These are phyloP conservation scores for Tuctoria greenei DNA, from an alignment of 176 grass and related monocot species.

Conservation along the genomic window DNA sequence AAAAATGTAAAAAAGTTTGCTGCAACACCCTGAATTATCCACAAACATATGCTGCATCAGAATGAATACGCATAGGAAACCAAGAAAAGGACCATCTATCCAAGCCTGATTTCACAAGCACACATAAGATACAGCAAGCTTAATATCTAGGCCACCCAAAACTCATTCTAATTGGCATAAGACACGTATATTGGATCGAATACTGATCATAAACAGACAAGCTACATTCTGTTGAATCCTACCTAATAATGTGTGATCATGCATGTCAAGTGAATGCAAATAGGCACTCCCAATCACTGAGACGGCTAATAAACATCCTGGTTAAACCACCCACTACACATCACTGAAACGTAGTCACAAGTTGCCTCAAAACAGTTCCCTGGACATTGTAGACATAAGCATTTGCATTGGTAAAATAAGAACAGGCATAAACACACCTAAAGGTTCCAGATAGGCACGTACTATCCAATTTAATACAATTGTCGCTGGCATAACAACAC, in stretches of 20 bases:
- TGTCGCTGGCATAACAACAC: conserved; percentile 11
- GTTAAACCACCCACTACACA: not conserved
- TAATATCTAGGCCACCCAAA: not conserved
- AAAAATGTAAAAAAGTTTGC: not conserved
- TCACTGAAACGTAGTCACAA: not conserved
- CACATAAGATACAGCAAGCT: not conserved
- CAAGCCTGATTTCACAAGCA: not conserved
- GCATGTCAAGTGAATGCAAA: not conserved
- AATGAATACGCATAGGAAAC: not conserved
- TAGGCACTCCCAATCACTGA: not conserved
- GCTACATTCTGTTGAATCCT: not conserved
- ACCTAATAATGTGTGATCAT: not conserved
- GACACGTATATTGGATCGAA: not conserved
- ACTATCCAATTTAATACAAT: conserved; percentile 13
- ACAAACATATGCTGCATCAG: not conserved
- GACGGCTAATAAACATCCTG: not conserved
- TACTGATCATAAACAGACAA: not conserved
- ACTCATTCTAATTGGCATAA: not conserved
- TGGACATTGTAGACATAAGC: not conserved
- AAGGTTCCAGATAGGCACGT: not conserved
- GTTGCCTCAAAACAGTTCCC: not conserved
- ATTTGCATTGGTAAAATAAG: not conserved
- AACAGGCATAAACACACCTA: not conserved
- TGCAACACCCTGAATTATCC: not conserved
- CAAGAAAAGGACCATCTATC: not conserved